Evolutionary conservation across 192 early-diverging fungal genomes (phyloP).

Genomic region (Podila horticola): DNA sequence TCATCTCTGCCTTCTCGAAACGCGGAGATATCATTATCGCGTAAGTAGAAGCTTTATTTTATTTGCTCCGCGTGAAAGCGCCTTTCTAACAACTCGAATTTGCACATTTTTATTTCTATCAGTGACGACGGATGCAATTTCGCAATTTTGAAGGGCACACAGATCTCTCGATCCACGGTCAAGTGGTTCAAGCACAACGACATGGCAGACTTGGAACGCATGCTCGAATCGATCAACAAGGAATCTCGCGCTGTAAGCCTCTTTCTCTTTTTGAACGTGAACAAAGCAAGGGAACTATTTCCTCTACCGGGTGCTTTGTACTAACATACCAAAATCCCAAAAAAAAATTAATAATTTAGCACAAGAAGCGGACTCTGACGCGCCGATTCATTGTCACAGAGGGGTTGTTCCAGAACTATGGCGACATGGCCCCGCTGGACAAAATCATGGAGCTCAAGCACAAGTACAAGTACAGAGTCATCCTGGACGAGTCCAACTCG

Average conservation of each 20-base stretch:
- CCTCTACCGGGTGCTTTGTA: too few relatives aligned
- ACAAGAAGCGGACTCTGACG: conserved; percentile 81
- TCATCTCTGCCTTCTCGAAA: conserved; percentile 96
- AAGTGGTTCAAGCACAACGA: conserved; percentile 97
- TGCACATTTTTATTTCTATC: neutral
- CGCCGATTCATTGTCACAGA: conserved; percentile 96
- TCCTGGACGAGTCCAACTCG: conserved; percentile 92
- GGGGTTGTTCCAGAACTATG: conserved; percentile 88
- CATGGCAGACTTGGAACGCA: conserved; percentile 91
- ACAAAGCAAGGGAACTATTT: too few relatives aligned
- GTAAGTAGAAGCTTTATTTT: conserved; percentile 49
- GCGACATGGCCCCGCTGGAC: conserved; percentile 87
- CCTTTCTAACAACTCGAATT: too few relatives aligned
- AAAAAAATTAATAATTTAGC: conserved; percentile 21
- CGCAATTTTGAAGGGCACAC: conserved; percentile 89
- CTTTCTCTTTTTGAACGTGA: neutral
- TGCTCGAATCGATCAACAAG: conserved; percentile 77
- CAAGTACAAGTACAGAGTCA: conserved; percentile 95
- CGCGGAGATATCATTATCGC: conserved; percentile 93
- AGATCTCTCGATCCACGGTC: conserved; percentile 88
- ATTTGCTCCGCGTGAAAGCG: neutral
- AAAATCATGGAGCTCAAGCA: conserved; percentile 89
- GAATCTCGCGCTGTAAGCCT: conserved; percentile 65
- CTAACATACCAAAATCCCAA: too few relatives aligned
- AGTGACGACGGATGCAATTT: conserved; percentile 92